These are phyloP conservation scores for Fusarium sp. DNA, from an alignment of 2,329 filamentous ascomycete genomes.

Conservation along the genomic window DNA sequence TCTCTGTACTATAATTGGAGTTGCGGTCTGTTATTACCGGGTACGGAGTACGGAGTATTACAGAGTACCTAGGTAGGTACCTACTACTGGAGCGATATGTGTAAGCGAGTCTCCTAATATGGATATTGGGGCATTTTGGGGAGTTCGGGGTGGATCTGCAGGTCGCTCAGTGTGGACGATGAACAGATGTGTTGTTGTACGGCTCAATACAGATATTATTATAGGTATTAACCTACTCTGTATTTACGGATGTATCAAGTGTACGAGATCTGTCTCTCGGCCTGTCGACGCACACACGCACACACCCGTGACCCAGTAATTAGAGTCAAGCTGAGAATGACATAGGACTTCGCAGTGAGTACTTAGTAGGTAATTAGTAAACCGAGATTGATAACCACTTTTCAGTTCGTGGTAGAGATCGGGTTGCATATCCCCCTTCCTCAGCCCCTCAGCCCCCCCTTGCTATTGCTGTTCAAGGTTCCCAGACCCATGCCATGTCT, in stretches of 20 bases:
- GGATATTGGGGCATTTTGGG: conserved; percentile 7
- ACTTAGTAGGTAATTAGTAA: no score
- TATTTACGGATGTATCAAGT: no score
- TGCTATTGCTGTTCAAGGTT: background rate
- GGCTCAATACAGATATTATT: no score
- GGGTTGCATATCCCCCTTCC: background rate
- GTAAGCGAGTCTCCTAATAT: conserved; percentile 36
- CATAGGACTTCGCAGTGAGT: no score
- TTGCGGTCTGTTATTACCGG: conserved; percentile 5
- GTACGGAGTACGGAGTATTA: no score
- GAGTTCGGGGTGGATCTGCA: conserved; percentile 23
- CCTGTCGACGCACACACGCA: no score
- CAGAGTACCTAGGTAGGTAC: no score
- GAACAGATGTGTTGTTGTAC: conserved; percentile 30
- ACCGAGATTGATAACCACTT: background rate
- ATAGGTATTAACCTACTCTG: no score
- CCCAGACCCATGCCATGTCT: conserved; percentile 33
- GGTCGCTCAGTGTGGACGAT: conserved; percentile 31
- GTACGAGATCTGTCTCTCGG: no score
- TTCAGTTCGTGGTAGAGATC: conserved; percentile 2
- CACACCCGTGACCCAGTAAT: no score
- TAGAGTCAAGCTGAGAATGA: no score
- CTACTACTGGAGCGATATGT: background rate
- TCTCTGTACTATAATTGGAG: background rate
- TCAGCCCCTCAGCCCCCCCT: background rate